Conservation (phyloP, 2,329 filamentous ascomycete species). For the Trichoderma atroviride region DNA sequence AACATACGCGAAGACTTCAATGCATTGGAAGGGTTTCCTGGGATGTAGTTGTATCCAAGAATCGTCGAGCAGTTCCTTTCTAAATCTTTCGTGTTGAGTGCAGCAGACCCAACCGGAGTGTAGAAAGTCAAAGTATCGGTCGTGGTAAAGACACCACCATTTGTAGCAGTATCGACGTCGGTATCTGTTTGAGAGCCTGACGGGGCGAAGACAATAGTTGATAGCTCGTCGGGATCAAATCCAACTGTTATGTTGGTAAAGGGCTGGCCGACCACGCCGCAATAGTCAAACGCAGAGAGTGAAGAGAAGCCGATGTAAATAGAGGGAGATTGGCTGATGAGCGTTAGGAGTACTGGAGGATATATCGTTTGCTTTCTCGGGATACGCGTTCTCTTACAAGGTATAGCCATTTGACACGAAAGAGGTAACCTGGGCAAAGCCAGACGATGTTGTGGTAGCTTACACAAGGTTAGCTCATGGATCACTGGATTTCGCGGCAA, state of each 20-base stretch:
- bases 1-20: conserved; percentile 11
- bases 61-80: conserved; percentile 27
- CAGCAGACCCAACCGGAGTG: conserved; percentile 8
- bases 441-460: conserved; percentile 4
- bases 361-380: neutral
- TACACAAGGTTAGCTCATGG: neutral
- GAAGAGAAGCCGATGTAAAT: conserved; percentile 27
- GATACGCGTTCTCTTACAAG: conserved; percentile 4
- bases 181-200: neutral
- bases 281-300: conserved; percentile 23
- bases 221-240: conserved; percentile 22
- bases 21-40: conserved; percentile 22
- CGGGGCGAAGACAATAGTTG: conserved; percentile 9
- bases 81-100: conserved; percentile 22
- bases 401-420: conserved; percentile 19
- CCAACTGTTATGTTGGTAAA: conserved; percentile 24
- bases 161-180: neutral
- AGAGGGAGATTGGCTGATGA: conserved; percentile 19
- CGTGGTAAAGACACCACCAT: neutral
- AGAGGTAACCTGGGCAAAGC: neutral
- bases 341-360: neutral
- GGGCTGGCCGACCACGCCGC: conserved; percentile 14
- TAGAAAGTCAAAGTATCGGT: neutral
- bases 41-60: conserved; percentile 19
- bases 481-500: neutral